Evolutionary conservation across 495 filamentous ascomycete species (phyloP).

Genomic region (Podospora australis): DNA sequence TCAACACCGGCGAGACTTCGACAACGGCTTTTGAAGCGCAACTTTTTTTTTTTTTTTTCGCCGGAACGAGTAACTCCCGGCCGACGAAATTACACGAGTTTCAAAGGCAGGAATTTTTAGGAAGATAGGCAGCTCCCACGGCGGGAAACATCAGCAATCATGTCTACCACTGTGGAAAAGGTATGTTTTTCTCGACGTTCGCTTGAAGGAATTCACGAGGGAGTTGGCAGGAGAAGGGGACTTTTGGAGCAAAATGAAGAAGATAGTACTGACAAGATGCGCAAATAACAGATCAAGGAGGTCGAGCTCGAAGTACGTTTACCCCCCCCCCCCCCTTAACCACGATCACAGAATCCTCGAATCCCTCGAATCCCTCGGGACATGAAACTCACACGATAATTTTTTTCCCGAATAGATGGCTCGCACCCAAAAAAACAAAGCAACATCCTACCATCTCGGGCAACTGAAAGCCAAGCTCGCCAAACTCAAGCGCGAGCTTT

Average conservation of each 20-base stretch:
- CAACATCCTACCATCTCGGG: constrained; percentile 78
- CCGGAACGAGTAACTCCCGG: too few relatives aligned
- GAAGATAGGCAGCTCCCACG: neutral
- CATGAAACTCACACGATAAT: constrained; percentile 14
- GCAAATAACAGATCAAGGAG: constrained; percentile 75
- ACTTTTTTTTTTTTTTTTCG: too few relatives aligned
- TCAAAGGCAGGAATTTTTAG: too few relatives aligned
- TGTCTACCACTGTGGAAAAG: constrained; percentile 97
- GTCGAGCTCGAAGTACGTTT: constrained; percentile 79
- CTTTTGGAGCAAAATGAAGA: too few relatives aligned
- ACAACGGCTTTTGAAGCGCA: too few relatives aligned
- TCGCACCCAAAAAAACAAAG: constrained; percentile 96
- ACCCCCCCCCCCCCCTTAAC: constrained; percentile 2
- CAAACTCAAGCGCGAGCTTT: constrained; percentile 90
- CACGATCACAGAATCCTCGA: neutral
- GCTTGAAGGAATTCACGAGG: neutral
- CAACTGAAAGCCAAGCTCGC: constrained; percentile 98
- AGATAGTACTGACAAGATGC: constrained; percentile 14
- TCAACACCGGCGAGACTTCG: too few relatives aligned
- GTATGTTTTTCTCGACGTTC: constrained; percentile 39
- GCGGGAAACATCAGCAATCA: constrained; percentile 54
- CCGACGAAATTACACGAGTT: too few relatives aligned
- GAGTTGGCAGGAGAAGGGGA: neutral
- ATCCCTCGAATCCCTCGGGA: neutral
- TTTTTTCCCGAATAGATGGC: constrained; percentile 61